These are phyloP conservation scores for Bretziella fagacearum DNA, from an alignment of 2,329 filamentous ascomycete genomes.

Conservation along the genomic window DNA sequence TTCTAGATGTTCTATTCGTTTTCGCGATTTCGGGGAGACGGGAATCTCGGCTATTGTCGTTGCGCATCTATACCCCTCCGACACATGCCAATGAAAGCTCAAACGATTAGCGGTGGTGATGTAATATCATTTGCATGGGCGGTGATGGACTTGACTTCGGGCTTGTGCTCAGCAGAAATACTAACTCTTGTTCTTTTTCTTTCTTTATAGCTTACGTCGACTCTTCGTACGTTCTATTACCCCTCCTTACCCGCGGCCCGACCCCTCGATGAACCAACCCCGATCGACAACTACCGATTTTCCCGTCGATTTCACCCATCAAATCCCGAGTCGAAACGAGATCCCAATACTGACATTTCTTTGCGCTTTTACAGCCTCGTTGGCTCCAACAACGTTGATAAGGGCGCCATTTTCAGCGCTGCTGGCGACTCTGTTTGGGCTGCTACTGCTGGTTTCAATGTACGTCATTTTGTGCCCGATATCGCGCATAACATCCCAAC, in stretches of 20 bases:
- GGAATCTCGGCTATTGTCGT: too few relatives aligned
- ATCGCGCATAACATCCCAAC: not conserved
- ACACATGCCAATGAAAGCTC: too few relatives aligned
- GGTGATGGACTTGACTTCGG: not conserved
- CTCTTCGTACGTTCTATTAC: constrained; percentile 26
- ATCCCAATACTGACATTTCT: constrained; percentile 11
- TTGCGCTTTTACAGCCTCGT: constrained; percentile 45
- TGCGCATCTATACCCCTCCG: too few relatives aligned
- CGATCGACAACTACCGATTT: not conserved
- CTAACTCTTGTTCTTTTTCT: constrained; percentile 20
- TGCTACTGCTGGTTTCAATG: constrained; percentile 49
- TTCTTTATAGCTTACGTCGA: constrained; percentile 33
- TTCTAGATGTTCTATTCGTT: not conserved
- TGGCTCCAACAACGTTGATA: constrained; percentile 61
- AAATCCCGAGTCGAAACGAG: not conserved
- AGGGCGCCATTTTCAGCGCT: constrained; percentile 67
- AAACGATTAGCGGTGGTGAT: too few relatives aligned
- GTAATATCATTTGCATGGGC: not conserved
- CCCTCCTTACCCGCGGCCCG: constrained; percentile 5
- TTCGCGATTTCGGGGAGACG: not conserved
- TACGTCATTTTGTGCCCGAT: constrained; percentile 26
- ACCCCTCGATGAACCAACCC: not conserved
- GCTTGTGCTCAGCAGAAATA: not conserved
- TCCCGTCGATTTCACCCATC: not conserved
- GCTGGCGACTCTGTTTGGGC: constrained; percentile 75